Conservation (phyloP, 2,329 filamentous ascomycete species). For the Alternaria triticina region DNA sequence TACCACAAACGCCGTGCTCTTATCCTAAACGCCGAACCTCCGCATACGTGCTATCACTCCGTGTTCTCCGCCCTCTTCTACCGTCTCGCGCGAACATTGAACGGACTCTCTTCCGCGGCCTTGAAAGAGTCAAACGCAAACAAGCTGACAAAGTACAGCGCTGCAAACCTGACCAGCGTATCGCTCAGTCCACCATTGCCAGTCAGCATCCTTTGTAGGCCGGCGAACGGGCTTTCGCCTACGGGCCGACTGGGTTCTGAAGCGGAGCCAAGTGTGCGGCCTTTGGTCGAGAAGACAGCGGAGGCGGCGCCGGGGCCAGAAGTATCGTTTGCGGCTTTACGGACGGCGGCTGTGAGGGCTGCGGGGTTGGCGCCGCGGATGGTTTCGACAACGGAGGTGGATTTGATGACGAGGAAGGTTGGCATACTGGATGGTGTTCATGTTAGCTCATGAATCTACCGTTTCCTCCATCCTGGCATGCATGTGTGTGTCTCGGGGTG, state of each 20-base stretch:
- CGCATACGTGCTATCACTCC: neutral
- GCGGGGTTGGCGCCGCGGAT: conserved; percentile 58
- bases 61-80: neutral
- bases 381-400: conserved; percentile 52
- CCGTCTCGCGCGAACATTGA: conserved; percentile 46
- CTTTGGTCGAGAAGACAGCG: conserved; percentile 50
- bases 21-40: conserved; percentile 2
- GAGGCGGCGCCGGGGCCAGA: conserved; percentile 45
- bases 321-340: conserved; percentile 51
- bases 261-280: conserved; percentile 51
- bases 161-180: conserved; percentile 53
- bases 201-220: conserved; percentile 32
- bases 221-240: conserved; percentile 31
- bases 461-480: neutral
- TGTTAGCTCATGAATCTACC: neutral
- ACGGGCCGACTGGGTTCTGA: conserved; percentile 33
- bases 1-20: conserved; percentile 6
- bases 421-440: conserved; percentile 49
- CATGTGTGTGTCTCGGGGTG: neutral
- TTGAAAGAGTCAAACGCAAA: conserved; percentile 54
- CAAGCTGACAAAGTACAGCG: conserved; percentile 54
- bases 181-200: conserved; percentile 48
- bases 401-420: conserved; percentile 57
- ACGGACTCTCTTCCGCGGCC: conserved; percentile 54
- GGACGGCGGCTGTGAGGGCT: conserved; percentile 55